Evolutionary conservation across 2,329 filamentous ascomycete species (phyloP).

Genomic region (Rhytidhysteron rufulum): DNA sequence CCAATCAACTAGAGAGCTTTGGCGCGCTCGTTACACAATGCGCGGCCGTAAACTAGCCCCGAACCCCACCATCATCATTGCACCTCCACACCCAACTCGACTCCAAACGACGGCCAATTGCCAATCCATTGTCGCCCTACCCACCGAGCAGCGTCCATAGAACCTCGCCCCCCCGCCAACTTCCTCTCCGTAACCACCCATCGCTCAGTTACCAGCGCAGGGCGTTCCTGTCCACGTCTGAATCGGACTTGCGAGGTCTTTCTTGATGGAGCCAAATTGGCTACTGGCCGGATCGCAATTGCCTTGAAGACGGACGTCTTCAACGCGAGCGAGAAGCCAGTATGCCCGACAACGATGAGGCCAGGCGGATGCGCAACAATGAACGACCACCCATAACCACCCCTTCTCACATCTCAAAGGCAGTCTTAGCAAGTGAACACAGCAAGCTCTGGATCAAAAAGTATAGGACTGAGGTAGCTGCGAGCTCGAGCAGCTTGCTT

Average conservation of each 20-base stretch:
- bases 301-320: slow-evolving; percentile 57
- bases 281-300: slow-evolving; percentile 55
- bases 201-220: no score
- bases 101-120: no score
- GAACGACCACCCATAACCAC: slow-evolving; percentile 20
- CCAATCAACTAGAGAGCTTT: slow-evolving; percentile 17
- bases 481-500: slow-evolving; percentile 71
- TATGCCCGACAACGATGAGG: slow-evolving; percentile 36
- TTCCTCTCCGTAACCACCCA: slow-evolving; percentile 10
- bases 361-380: no score
- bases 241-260: no score
- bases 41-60: slow-evolving; percentile 15
- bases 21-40: slow-evolving; percentile 17
- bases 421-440: slow-evolving; percentile 37
- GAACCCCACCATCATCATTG: slow-evolving; percentile 27
- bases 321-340: slow-evolving; percentile 47
- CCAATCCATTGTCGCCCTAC: slow-evolving; percentile 27
- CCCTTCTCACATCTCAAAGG: slow-evolving; percentile 32
- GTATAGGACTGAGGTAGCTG: slow-evolving; percentile 77
- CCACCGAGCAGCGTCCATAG: slow-evolving; percentile 9
- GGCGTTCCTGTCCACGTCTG: no score
- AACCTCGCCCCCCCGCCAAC: slow-evolving; percentile 5
- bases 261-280: slow-evolving; percentile 55
- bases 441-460: slow-evolving; percentile 62
- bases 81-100: slow-evolving; percentile 7